These are phyloP conservation scores for Suillus weaverae DNA, from an alignment of 768 basidiomycete genomes.

Conservation along the genomic window DNA sequence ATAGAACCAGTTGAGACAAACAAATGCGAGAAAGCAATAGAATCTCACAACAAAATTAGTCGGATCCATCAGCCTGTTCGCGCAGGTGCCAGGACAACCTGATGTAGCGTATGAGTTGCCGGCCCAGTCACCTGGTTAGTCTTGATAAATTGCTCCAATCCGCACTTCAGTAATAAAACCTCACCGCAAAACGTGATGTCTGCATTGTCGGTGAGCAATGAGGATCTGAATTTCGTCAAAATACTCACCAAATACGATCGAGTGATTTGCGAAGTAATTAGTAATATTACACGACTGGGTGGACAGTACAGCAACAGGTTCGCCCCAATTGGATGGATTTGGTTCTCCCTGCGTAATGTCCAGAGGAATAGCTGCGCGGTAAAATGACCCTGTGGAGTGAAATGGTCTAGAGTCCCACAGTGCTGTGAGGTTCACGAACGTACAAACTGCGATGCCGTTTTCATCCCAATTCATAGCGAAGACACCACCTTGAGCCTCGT, in stretches of 20 bases:
- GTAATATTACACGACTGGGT: slow-evolving; percentile 56
- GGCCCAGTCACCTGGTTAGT: slow-evolving; percentile 70
- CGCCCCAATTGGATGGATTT: slow-evolving; percentile 66
- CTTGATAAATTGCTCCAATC: slow-evolving; percentile 8
- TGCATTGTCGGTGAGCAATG: slow-evolving; percentile 30
- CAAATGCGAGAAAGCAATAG: background rate
- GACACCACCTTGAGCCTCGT: slow-evolving; percentile 76
- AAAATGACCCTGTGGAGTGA: slow-evolving; percentile 67
- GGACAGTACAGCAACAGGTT: slow-evolving; percentile 60
- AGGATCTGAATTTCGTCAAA: slow-evolving; percentile 4
- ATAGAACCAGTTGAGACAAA: slow-evolving; percentile 10
- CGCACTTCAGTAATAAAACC: slow-evolving; percentile 16
- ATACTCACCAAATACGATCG: slow-evolving; percentile 70
- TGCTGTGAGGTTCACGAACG: slow-evolving; percentile 29
- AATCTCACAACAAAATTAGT: slow-evolving; percentile 65
- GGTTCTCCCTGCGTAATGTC: slow-evolving; percentile 66
- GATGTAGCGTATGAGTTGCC: slow-evolving; percentile 77
- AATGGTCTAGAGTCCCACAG: slow-evolving; percentile 7
- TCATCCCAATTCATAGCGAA: slow-evolving; percentile 92
- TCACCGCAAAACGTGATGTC: slow-evolving; percentile 84
- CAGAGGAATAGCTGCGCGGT: slow-evolving; percentile 70
- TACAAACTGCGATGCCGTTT: slow-evolving; percentile 72
- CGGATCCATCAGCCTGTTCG: slow-evolving; percentile 62
- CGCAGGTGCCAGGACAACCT: slow-evolving; percentile 74
- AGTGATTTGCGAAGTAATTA: slow-evolving; percentile 64